These are phyloP conservation scores for Microsporum audouinii DNA, from an alignment of 2,329 filamentous ascomycete species.

Conservation along the genomic window DNA sequence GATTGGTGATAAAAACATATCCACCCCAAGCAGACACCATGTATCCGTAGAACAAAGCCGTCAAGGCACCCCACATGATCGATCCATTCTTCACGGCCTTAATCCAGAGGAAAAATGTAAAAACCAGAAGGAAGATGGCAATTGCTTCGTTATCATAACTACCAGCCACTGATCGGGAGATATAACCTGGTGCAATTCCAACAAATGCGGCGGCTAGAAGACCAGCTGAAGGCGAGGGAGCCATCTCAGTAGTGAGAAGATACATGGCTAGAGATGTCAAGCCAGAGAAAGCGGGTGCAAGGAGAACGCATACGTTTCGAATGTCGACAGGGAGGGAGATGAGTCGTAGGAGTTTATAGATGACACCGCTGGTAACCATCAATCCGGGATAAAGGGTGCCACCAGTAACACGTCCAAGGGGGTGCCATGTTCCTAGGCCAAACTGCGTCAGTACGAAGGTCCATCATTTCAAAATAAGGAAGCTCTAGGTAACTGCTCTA, in stretches of 20 bases:
- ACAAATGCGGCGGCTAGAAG: slow-evolving; percentile 91
- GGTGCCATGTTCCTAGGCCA: slow-evolving; percentile 78
- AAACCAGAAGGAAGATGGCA: slow-evolving; percentile 95
- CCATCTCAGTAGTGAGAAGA: slow-evolving; percentile 94
- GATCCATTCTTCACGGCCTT: slow-evolving; percentile 95
- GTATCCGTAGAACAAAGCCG: slow-evolving; percentile 96
- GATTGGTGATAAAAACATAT: slow-evolving; percentile 97
- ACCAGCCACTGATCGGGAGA: slow-evolving; percentile 91
- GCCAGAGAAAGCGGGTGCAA: slow-evolving; percentile 88
- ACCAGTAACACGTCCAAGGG: slow-evolving; percentile 92
- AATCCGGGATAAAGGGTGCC: slow-evolving; percentile 97
- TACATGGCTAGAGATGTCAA: slow-evolving; percentile 88
- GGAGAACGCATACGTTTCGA: slow-evolving; percentile 93
- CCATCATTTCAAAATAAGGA: too few species aligned
- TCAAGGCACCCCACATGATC: slow-evolving; percentile 89
- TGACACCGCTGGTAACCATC: slow-evolving; percentile 96
- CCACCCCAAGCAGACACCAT: slow-evolving; percentile 99
- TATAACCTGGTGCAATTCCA: slow-evolving; percentile 95
- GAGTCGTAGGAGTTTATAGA: slow-evolving; percentile 85
- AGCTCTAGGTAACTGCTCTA: not conserved
- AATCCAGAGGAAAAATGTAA: slow-evolving; percentile 98
- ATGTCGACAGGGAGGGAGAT: slow-evolving; percentile 92
- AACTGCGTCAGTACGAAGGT: not conserved
- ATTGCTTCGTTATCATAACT: slow-evolving; percentile 99
- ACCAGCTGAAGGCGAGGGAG: slow-evolving; percentile 83